Evolutionary conservation across 2,329 filamentous ascomycete species (phyloP).

Genomic region (Microdochium paspali): DNA sequence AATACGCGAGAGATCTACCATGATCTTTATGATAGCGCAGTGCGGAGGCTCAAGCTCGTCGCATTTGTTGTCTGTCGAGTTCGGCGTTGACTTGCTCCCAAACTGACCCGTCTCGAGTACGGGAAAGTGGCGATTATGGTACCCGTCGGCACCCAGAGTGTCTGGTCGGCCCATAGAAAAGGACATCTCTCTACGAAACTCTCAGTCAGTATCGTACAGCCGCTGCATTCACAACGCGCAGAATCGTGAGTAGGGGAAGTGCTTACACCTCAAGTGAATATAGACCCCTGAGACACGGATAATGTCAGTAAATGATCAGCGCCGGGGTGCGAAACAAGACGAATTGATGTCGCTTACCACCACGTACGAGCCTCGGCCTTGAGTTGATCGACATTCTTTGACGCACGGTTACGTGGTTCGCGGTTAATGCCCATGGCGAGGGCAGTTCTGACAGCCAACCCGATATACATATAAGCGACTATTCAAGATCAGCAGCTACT

Average conservation of each 20-base stretch:
- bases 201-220: slow-evolving; percentile 1
- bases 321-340: no score
- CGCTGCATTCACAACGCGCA: no score
- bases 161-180: slow-evolving; percentile 38
- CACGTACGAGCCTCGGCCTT: slow-evolving; percentile 31
- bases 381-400: slow-evolving; percentile 20
- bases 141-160: slow-evolving; percentile 35
- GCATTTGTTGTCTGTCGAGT: background rate
- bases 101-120: no score
- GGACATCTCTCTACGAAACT: slow-evolving; percentile 27
- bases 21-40: slow-evolving; percentile 15
- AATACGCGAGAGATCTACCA: slow-evolving; percentile 18
- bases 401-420: slow-evolving; percentile 19
- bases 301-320: no score
- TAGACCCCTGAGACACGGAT: slow-evolving; percentile 27
- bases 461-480: slow-evolving; percentile 37
- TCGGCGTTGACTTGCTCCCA: no score
- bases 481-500: background rate
- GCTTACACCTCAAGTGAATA: slow-evolving; percentile 33
- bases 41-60: slow-evolving; percentile 12
- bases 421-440: slow-evolving; percentile 37
- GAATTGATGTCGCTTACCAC: no score
- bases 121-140: slow-evolving; percentile 30
- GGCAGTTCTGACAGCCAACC: slow-evolving; percentile 34
- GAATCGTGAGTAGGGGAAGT: no score